These are phyloP conservation scores for Aspergillus sp. DNA, from an alignment of 2,329 filamentous ascomycete genomes.

Conservation along the genomic window DNA sequence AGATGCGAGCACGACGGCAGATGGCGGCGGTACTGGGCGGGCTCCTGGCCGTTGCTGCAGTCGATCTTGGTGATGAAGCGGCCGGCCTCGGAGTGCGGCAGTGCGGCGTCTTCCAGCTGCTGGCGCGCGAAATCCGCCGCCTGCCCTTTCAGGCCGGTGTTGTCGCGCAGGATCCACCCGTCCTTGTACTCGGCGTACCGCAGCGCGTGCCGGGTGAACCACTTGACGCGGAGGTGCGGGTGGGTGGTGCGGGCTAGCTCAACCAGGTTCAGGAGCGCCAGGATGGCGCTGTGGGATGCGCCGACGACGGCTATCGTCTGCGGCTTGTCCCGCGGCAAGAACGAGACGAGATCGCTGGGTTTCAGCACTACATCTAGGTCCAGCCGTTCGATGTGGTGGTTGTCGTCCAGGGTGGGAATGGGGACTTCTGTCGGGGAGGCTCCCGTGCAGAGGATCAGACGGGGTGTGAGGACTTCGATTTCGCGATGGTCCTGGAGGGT, in stretches of 20 bases:
- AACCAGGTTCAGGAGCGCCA: conserved; percentile 61
- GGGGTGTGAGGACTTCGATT: conserved; percentile 37
- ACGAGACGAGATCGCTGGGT: conserved; percentile 47
- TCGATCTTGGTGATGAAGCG: conserved; percentile 49
- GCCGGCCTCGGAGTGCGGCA: conserved; percentile 47
- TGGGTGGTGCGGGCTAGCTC: conserved; percentile 52
- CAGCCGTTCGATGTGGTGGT: conserved; percentile 40
- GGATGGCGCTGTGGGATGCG: conserved; percentile 62
- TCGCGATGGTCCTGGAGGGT: conserved; percentile 25
- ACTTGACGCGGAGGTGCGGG: conserved; percentile 55
- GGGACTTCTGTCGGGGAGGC: conserved; percentile 48
- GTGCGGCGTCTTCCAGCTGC: conserved; percentile 54
- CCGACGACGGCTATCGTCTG: conserved; percentile 57
- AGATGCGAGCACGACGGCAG: conserved; percentile 53
- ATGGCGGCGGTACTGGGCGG: conserved; percentile 44
- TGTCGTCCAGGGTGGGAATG: conserved; percentile 38
- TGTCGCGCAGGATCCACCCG: conserved; percentile 63
- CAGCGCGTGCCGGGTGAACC: conserved; percentile 61
- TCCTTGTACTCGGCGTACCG: conserved; percentile 62
- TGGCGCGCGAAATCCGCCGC: conserved; percentile 59
- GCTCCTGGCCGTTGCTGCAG: conserved; percentile 43
- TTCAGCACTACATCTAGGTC: conserved; percentile 57
- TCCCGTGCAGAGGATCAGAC: conserved; percentile 59
- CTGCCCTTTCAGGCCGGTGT: conserved; percentile 62
- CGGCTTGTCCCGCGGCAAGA: conserved; percentile 35